Evolutionary conservation across 768 basidiomycete genomes (phyloP).

Genomic region (Lactarius hengduanensis): DNA sequence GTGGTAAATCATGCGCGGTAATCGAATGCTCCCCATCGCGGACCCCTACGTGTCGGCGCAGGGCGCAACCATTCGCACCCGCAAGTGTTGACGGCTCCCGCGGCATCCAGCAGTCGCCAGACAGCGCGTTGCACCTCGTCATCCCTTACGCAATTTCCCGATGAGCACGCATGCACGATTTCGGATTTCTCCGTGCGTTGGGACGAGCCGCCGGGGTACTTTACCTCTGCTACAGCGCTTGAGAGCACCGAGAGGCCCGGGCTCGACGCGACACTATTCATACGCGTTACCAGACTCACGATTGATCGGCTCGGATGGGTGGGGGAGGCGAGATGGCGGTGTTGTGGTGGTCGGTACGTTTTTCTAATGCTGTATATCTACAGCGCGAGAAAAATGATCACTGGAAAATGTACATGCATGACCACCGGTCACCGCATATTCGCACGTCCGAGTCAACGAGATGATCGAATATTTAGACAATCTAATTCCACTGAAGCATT

Average conservation of each 20-base stretch:
- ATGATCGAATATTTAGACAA: too few species aligned
- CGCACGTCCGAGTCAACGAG: neutral
- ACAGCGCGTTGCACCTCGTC: too few species aligned
- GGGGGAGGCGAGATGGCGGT: neutral
- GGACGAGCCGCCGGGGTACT: constrained; percentile 21
- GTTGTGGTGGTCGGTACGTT: constrained; percentile 1
- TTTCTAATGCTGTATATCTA: neutral
- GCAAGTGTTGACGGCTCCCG: too few species aligned
- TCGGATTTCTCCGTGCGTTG: neutral
- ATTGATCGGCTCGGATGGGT: constrained; percentile 34
- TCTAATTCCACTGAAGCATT: neutral
- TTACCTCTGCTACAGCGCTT: constrained; percentile 30
- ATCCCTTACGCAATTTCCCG: too few species aligned
- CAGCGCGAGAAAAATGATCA: too few species aligned
- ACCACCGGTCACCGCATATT: too few species aligned
- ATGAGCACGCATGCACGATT: too few species aligned
- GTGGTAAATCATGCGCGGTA: constrained; percentile 60
- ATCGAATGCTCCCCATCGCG: constrained; percentile 45
- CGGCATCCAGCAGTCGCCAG: neutral
- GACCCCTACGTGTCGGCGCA: constrained; percentile 42
- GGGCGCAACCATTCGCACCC: too few species aligned
- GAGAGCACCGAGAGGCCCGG: constrained; percentile 51
- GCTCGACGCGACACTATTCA: constrained; percentile 61
- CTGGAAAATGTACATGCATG: too few species aligned
- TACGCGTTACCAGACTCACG: constrained; percentile 54